These are phyloP conservation scores for Penicillium paneum DNA, from an alignment of 2,329 filamentous ascomycete species.

Conservation along the genomic window DNA sequence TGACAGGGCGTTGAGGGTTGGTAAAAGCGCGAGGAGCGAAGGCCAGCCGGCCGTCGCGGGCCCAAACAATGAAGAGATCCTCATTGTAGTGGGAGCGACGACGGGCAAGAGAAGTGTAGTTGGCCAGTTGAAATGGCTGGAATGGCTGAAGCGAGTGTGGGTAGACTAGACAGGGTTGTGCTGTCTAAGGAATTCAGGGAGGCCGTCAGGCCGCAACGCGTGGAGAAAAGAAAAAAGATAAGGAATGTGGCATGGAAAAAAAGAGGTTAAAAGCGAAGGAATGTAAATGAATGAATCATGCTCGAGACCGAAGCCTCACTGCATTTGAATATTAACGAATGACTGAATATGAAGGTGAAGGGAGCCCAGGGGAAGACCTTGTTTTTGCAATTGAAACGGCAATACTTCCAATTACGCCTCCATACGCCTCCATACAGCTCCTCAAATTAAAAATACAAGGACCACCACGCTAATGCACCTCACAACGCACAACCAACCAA, in stretches of 20 bases:
- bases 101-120: conserved; percentile 24
- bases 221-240: conserved; percentile 17
- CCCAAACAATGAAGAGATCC: conserved; percentile 45
- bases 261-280: conserved; percentile 7
- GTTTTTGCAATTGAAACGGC: conserved; percentile 2
- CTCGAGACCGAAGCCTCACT: conserved; percentile 17
- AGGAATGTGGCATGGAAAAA: conserved; percentile 14
- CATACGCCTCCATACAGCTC: no score
- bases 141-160: conserved; percentile 13
- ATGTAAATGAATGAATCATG: conserved; percentile 17
- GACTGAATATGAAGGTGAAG: conserved; percentile 19
- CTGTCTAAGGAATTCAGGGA: conserved; percentile 19
- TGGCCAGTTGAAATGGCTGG: conserved; percentile 6
- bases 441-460: conserved; percentile 5
- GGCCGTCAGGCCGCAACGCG: conserved; percentile 21
- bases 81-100: conserved; percentile 45
- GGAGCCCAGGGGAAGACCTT: conserved; percentile 3
- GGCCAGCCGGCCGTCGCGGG: conserved; percentile 40
- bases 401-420: conserved; percentile 1
- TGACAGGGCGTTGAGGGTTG: conserved; percentile 31
- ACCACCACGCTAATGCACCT: conserved; percentile 3
- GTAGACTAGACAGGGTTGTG: conserved; percentile 11
- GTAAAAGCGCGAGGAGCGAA: conserved; percentile 29
- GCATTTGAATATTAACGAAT: conserved; percentile 29
- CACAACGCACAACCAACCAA: not conserved